Conservation (phyloP, 1,139 yeast genomes). For the Schwanniomyces etchellsii region DNA sequence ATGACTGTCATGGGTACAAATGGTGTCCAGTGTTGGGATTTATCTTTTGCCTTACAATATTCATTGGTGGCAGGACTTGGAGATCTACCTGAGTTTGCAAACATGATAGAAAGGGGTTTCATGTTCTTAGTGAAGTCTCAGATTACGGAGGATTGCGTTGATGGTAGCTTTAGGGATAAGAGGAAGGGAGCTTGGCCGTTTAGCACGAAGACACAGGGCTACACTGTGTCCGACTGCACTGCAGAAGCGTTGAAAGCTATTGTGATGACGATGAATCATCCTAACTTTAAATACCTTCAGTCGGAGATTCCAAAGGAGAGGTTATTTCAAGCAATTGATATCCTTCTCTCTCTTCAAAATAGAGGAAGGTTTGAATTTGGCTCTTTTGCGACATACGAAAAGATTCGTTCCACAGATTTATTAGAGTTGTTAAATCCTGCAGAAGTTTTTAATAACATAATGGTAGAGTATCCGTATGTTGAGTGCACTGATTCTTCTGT, state of each 20-base stretch:
- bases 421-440: constrained; percentile 86
- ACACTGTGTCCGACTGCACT: constrained; percentile 94
- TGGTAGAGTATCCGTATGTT: constrained; percentile 98
- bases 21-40: constrained; percentile 98
- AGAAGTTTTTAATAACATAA: constrained; percentile 94
- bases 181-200: constrained; percentile 97
- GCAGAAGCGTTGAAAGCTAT: constrained; percentile 95
- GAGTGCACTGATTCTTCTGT: constrained; percentile 97
- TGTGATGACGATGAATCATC: constrained; percentile 77
- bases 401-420: constrained; percentile 73
- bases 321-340: constrained; percentile 61
- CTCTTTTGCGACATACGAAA: constrained; percentile 89
- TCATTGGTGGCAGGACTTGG: constrained; percentile 76
- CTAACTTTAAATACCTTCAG: constrained; percentile 31
- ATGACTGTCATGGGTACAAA: constrained; percentile 95
- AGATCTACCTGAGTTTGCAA: constrained; percentile 59
- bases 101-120: constrained; percentile 58
- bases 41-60: constrained; percentile 85
- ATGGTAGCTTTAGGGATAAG: constrained; percentile 76
- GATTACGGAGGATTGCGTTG: constrained; percentile 72
- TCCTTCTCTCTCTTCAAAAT: constrained; percentile 63
- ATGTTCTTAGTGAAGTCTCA: constrained; percentile 76
- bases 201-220: constrained; percentile 93
- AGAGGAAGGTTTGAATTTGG: constrained; percentile 79
- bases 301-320: constrained; percentile 47